Conservation (phyloP, 2,329 filamentous ascomycete genomes). For the Penicillium sclerotiorum region DNA sequence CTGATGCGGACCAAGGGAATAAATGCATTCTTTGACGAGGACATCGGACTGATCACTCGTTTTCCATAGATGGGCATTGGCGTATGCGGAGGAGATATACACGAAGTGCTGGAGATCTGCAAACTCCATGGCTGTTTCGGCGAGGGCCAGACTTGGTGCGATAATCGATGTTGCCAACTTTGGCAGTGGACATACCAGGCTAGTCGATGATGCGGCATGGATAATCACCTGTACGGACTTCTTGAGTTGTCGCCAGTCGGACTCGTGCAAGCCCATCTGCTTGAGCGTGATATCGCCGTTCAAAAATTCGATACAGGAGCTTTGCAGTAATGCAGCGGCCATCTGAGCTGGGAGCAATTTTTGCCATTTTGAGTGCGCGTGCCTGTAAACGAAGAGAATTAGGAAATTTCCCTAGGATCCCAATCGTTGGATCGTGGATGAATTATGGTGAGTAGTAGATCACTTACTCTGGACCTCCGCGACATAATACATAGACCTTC, state of each 20-base stretch:
- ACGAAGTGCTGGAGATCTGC: slow-evolving; percentile 17
- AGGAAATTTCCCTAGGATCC: too few relatives aligned
- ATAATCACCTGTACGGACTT: slow-evolving; percentile 16
- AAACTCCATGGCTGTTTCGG: slow-evolving; percentile 10
- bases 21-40: slow-evolving; percentile 13
- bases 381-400: not conserved
- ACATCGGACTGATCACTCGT: slow-evolving; percentile 5
- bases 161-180: slow-evolving; percentile 1
- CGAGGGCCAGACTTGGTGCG: slow-evolving; percentile 9
- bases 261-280: slow-evolving; percentile 6
- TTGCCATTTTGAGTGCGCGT: slow-evolving; percentile 7
- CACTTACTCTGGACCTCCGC: slow-evolving; percentile 13
- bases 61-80: slow-evolving; percentile 15
- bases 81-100: slow-evolving; percentile 23
- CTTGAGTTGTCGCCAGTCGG: not conserved
- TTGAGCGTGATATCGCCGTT: slow-evolving; percentile 16
- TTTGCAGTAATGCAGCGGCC: slow-evolving; percentile 2
- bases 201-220: slow-evolving; percentile 20
- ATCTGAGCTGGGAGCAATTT: slow-evolving; percentile 6
- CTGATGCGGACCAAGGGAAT: not conserved
- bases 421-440: too few relatives aligned
- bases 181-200: not conserved
- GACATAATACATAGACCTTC: slow-evolving; percentile 17
- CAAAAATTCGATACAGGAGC: slow-evolving; percentile 8
- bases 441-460: not conserved